A percentile compares a stretch with the other conserved stretches of the same genome.
Conservation (phyloP, 2,329 filamentous ascomycete species). For the Alternaria hordeiaustralica region DNA sequence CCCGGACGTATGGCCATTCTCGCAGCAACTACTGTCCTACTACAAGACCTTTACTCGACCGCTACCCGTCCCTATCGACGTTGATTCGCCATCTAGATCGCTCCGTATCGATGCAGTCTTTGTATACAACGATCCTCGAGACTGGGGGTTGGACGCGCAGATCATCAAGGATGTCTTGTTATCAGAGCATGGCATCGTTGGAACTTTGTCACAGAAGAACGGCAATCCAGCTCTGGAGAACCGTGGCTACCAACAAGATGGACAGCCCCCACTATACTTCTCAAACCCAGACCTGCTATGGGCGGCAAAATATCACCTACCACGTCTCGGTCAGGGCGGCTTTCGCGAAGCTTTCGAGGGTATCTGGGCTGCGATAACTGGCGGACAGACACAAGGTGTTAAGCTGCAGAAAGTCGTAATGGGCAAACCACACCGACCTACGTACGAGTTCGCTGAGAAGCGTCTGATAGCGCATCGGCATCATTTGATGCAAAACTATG, state of each 20-base stretch:
- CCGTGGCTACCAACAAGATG: slow-evolving; percentile 80
- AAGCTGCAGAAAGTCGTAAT: slow-evolving; percentile 70
- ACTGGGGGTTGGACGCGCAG: slow-evolving; percentile 92
- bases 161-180: slow-evolving; percentile 84
- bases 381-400: slow-evolving; percentile 59
- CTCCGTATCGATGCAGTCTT: slow-evolving; percentile 89
- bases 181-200: slow-evolving; percentile 78
- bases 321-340: slow-evolving; percentile 88
- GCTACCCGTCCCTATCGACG: slow-evolving; percentile 60
- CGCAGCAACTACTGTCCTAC: slow-evolving; percentile 67
- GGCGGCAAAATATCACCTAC: slow-evolving; percentile 83
- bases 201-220: slow-evolving; percentile 79
- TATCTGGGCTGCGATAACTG: slow-evolving; percentile 76
- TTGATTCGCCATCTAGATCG: slow-evolving; percentile 55
- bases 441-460: slow-evolving; percentile 84
- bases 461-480: slow-evolving; percentile 69
- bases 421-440: slow-evolving; percentile 80
- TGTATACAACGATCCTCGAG: slow-evolving; percentile 93
- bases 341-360: slow-evolving; percentile 84
- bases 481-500: slow-evolving; percentile 50
- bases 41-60: slow-evolving; percentile 66
- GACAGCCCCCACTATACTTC: slow-evolving; percentile 82
- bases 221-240: slow-evolving; percentile 69
- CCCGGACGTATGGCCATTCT: slow-evolving; percentile 84
- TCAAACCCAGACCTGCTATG: slow-evolving; percentile 91